Evolutionary conservation across 352 stramenopile genomes (phyloP), one percentile per base, ranked within the genome.

Genomic region (Phytophthora fragariae): DNA sequence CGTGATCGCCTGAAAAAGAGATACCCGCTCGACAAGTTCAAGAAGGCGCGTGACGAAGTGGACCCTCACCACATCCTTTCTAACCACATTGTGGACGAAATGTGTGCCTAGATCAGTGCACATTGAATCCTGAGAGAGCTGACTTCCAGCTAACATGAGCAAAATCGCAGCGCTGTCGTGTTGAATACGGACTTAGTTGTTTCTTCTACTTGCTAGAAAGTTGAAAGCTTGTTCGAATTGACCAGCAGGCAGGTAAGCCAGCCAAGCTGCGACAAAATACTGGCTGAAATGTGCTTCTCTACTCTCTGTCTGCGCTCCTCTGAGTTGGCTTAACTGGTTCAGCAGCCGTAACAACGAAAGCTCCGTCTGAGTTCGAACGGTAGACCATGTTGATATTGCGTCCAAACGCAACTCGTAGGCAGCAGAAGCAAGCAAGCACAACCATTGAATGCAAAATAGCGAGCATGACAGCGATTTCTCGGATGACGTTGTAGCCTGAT

Each of bases 41-140:
- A 98, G 77, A 76, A 80, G 61, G 87, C 90, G 27, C 85, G 97
- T 44, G 82, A 94, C 58, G 78, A 92, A 59, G 89, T 98, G 60
- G 97, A 99, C 77, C 97, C 97, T 15, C 91, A 98, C 66, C 89
- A 96, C 60, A 96, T 98, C 37, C 79, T 98, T 2, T 95, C 90
- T 1, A 98, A 98, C 82, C 62, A 85, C 54, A 89, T 98, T 44
- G 67, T 99, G 17, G 91, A 98, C 68, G 82, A 92, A 49, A 55
- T 93, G 55, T 92, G 84, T 46, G 78, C 75, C 27, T 76, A 66
- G 66, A 21, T 50, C 17, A 24, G 10, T 10, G 35, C 56, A 24
- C 62, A 12, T 53, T 68, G 41, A 72, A 21, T 44, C 5, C 10
- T 57, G 21, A 31, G 46, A 64, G 50, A 33, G 62, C 31, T 52